Evolutionary conservation across 2,329 filamentous ascomycete species (phyloP).

Genomic region (Colletotrichum gloeosporioides): DNA sequence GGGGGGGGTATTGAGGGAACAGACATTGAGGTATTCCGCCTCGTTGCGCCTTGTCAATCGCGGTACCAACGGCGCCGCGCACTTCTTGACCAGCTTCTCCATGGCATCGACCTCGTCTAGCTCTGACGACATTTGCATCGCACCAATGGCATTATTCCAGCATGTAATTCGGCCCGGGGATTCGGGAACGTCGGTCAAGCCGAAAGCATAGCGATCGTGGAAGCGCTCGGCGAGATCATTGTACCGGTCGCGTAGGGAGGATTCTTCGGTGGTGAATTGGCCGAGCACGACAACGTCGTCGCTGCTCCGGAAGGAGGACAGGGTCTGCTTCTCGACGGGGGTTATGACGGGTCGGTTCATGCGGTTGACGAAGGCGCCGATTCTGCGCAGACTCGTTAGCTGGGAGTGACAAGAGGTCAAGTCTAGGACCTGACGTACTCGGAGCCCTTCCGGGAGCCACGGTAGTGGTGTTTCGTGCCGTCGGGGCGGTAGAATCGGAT

Average conservation of each 20-base stretch:
- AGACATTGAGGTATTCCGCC: constrained; percentile 30
- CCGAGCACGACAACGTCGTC: constrained; percentile 50
- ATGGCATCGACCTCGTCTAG: constrained; percentile 36
- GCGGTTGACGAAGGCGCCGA: constrained; percentile 32
- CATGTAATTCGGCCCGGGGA: constrained; percentile 35
- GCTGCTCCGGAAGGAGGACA: constrained; percentile 35
- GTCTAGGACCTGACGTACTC: constrained; percentile 32
- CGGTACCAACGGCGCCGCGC: constrained; percentile 44
- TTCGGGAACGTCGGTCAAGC: constrained; percentile 20
- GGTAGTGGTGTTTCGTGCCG: constrained; percentile 41
- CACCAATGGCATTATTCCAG: constrained; percentile 45
- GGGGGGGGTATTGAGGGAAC: background rate
- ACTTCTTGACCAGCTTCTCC: constrained; percentile 41
- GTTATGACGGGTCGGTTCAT: constrained; percentile 32
- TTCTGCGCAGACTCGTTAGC: constrained; percentile 26
- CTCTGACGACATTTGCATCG: constrained; percentile 37
- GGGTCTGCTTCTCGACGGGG: constrained; percentile 28
- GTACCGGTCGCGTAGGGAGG: constrained; percentile 34
- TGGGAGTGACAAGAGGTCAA: background rate
- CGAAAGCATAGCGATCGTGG: constrained; percentile 49
- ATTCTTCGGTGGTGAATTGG: constrained; percentile 34
- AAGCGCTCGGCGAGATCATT: constrained; percentile 37
- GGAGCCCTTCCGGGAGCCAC: constrained; percentile 44
- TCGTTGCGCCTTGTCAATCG: constrained; percentile 52
- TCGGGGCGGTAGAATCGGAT: constrained; percentile 46